Evolutionary conservation across 208 protist genomes (phyloP), one percentile per base, ranked within the genome.

Genomic region (Tritrichomonas musculus): DNA sequence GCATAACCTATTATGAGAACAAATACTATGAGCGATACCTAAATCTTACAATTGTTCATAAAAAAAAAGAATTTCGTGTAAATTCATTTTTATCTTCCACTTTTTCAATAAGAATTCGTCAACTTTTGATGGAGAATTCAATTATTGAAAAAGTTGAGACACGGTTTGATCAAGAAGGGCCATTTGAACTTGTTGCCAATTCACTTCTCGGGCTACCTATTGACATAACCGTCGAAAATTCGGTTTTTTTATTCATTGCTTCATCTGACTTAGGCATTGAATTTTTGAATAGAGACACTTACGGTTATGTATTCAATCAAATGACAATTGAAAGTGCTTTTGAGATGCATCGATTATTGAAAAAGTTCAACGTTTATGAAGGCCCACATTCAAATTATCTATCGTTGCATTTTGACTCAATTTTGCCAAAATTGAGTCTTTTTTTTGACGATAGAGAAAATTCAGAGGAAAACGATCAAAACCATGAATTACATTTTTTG

Each of bases 21-120:
- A 88, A 25, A 8, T 25, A 53, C 11, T 88, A 4, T 36, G 47
- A 88, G 11, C 13, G 47, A 9, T 88, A 47, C 47, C 57, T 88
- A 53, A 30, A 88, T 60, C 47, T 88, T 2, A 47, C 53, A 88
- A 60, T 88, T 39, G 39, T 88, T n/a, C 77, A 88, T 88, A 60
- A 57, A 57, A 33, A 22, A 33, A 88, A 25, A 53, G 47, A 41
- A 57, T 88, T 33, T 36, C 1, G 8, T 1, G 77, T 88, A 39
- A 88, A 88, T 88, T 27, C 14, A 3, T 88, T 57, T 57, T 30
- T 88, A 22, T 41, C 77, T 14, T 36, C n/a, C 17, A 30, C 47
- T 88, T 88, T 30, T 88, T 88, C 77, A 33, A 53, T 27, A 13
- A 47, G 47, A 14, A 50, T 88, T 11, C 77, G 39, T 11, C 77